A percentile compares a stretch with the other conserved stretches of the same genome.
Conservation (phyloP, 257 asterid genomes). For the Solanum chmielewskii region DNA sequence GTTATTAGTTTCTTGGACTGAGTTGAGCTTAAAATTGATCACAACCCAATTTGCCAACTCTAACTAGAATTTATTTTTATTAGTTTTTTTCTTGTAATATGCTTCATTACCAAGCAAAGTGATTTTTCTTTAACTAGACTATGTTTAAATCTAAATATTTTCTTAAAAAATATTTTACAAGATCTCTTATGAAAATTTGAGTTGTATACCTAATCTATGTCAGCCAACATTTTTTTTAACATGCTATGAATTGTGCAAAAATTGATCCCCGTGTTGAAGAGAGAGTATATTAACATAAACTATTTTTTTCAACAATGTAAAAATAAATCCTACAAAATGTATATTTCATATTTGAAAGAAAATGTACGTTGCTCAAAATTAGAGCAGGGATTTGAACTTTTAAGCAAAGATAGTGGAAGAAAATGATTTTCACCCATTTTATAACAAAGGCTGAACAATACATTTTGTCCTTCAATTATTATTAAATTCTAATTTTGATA, state of each 20-base stretch:
- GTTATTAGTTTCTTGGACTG: not conserved
- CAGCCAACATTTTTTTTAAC: not conserved
- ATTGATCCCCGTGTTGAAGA: not conserved
- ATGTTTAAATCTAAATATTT: not conserved
- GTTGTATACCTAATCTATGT: not conserved
- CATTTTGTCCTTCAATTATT: not conserved
- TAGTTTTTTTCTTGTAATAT: not conserved
- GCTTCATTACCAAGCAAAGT: not conserved
- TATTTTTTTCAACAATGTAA: not conserved
- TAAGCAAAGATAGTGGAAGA: not conserved
- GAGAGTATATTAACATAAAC: not conserved
- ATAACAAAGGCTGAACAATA: not conserved
- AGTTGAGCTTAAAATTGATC: not conserved
- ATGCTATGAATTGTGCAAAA: not conserved
- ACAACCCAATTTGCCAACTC: not conserved
- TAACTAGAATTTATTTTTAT: not conserved
- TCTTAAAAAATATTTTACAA: not conserved
- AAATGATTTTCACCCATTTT: not conserved
- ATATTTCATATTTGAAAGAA: not conserved
- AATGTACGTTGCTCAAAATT: not conserved
- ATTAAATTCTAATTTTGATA: not conserved
- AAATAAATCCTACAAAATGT: not conserved
- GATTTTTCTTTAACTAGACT: not conserved
- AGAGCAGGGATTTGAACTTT: not conserved
- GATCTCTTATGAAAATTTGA: not conserved